Evolutionary conservation across 2,329 filamentous ascomycete species (phyloP), one percentile per base, ranked within the genome.

Genomic region (Monosporascus ibericus): DNA sequence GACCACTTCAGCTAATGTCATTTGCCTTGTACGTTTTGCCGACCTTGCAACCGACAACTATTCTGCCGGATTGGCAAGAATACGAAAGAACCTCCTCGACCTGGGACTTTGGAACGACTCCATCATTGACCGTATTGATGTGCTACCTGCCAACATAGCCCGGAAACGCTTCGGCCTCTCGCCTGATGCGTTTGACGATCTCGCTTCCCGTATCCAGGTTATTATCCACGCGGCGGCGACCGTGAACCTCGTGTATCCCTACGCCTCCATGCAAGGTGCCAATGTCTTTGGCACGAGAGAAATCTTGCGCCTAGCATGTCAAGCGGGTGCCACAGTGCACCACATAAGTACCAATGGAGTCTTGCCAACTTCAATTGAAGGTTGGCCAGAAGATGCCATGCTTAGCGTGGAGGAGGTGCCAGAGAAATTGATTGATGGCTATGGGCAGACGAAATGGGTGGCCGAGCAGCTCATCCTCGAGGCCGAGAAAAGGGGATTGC

Each of bases 321-420:
- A 79, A 38, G 79, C 77, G 24, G 84, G 84, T 14, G 86, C 87
- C 1, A 90, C 88, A 0, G 77, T 92, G 1, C 87, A 92, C 60
- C 88, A 92, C 55, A 75, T 92, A 1, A 92, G 88, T 0, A 92
- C 88, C 1, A 92, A 92, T 58, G 88, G 88, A 48, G 88, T 92
- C 2, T 70, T 92, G 37, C 87, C 88, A 1, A 81, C 85, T 7
- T 88, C 85, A 0, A 76, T 78, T 5, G 76, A 83, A 39, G 86
- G 87, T 11, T 92, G 87, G 87, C 69, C 80, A 1, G 88, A 92
- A 66, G 80, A 85, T 55, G 73, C 81, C 9, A 84, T 86, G 71
- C 73, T 92, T 17, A 75, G 78, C 30, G 77, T 88, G 5, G 80
- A 86, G 14, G 81, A 85, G 47, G 87, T 91, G 1, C 84, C 86